Percentiles rank a stretch among this genome's conserved stretches.
Conservation (phyloP, 495 filamentous ascomycete species). For the Podospora comata region DNA sequence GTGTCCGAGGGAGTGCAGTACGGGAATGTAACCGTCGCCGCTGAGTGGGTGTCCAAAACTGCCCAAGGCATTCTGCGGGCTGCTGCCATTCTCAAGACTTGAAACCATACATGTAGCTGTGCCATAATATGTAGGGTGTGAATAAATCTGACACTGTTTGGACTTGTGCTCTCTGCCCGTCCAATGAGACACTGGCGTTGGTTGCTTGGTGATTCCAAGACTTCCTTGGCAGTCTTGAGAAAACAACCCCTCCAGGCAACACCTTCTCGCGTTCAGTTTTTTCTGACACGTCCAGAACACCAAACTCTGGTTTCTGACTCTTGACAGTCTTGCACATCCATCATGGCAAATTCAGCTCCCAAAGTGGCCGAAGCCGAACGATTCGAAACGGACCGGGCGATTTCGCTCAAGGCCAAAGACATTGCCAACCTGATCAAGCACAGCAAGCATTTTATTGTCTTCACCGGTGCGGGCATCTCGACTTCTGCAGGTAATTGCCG, state of each 20-base stretch:
- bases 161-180: not conserved
- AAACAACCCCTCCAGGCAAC: not conserved
- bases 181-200: not conserved
- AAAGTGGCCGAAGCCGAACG: constrained; percentile 28
- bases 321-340: not conserved
- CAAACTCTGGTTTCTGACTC: not conserved
- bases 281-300: not conserved
- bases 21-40: constrained; percentile 61
- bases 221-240: not conserved
- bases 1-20: constrained; percentile 72
- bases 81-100: constrained; percentile 44
- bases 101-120: not conserved
- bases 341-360: constrained; percentile 8
- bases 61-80: constrained; percentile 62
- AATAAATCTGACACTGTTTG: not conserved
- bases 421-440: constrained; percentile 39
- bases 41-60: constrained; percentile 67
- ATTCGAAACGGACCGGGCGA: constrained; percentile 28
- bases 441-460: constrained; percentile 48
- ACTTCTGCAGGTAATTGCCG: constrained; percentile 39
- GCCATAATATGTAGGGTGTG: not conserved
- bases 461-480: constrained; percentile 47
- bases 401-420: constrained; percentile 37
- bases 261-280: not conserved
- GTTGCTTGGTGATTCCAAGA: not conserved